These are phyloP conservation scores for Fusarium sp. DNA, from an alignment of 2,329 filamentous ascomycete species.

Conservation along the genomic window DNA sequence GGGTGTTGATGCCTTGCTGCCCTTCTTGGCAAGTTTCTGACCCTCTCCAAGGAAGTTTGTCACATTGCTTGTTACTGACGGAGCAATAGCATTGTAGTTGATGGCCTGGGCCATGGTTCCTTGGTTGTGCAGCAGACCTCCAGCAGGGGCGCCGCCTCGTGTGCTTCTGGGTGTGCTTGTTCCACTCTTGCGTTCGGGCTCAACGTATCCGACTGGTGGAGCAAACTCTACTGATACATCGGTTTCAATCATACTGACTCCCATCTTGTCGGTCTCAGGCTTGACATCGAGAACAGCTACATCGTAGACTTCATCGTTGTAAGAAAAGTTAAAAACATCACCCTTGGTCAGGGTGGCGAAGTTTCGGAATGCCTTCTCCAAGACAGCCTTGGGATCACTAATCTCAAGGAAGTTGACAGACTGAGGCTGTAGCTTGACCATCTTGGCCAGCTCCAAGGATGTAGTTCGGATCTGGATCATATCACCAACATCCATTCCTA, in stretches of 20 bases:
- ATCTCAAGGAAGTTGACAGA: slow-evolving; percentile 95
- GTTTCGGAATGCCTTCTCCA: slow-evolving; percentile 95
- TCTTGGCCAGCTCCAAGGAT: slow-evolving; percentile 86
- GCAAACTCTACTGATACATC: slow-evolving; percentile 98
- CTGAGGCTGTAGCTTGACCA: slow-evolving; percentile 97
- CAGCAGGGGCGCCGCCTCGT: slow-evolving; percentile 71
- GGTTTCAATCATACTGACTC: slow-evolving; percentile 94
- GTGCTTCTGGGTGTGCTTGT: slow-evolving; percentile 84
- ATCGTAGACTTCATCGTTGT: slow-evolving; percentile 94
- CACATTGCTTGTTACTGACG: slow-evolving; percentile 74
- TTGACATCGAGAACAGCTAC: slow-evolving; percentile 95
- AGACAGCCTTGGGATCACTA: slow-evolving; percentile 94
- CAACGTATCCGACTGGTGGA: slow-evolving; percentile 91
- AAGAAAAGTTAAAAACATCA: slow-evolving; percentile 94
- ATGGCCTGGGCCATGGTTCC: slow-evolving; percentile 98
- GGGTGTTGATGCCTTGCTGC: slow-evolving; percentile 71
- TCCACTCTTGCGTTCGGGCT: slow-evolving; percentile 82
- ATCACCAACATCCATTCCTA: slow-evolving; percentile 90
- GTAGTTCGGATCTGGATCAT: slow-evolving; percentile 96
- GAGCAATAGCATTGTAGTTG: slow-evolving; percentile 92
- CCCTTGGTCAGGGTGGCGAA: slow-evolving; percentile 94
- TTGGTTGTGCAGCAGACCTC: slow-evolving; percentile 82
- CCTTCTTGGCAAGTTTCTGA: slow-evolving; percentile 87
- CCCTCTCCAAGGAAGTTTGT: slow-evolving; percentile 86
- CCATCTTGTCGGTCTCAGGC: slow-evolving; percentile 82